These are phyloP conservation scores for Cercophora sp. DNA, from an alignment of 495 filamentous ascomycete species.

Conservation along the genomic window DNA sequence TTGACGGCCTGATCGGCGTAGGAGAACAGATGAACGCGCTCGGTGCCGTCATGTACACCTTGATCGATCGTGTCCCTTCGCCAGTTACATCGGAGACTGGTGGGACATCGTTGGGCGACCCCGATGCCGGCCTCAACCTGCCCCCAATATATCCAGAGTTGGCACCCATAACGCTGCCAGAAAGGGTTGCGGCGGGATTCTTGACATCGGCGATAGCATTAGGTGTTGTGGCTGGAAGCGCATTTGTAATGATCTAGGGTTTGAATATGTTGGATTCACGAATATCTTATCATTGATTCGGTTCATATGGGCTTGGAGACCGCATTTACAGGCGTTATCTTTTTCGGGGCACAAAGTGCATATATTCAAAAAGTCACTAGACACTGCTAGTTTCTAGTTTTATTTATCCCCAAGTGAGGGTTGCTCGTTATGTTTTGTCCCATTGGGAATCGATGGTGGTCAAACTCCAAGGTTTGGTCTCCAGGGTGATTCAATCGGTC, in stretches of 20 bases:
- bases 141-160: conserved; percentile 21
- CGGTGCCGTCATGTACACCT: conserved; percentile 60
- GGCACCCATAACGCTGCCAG: conserved; percentile 48
- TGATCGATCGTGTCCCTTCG: conserved; percentile 42
- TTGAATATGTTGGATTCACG: background rate
- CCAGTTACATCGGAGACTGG: conserved; percentile 57
- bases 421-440: too few relatives aligned
- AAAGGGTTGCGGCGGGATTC: conserved; percentile 62
- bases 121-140: conserved; percentile 47
- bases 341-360: too few relatives aligned
- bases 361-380: too few relatives aligned
- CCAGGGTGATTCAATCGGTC: too few relatives aligned
- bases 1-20: conserved; percentile 49
- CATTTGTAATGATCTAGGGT: conserved; percentile 39
- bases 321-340: too few relatives aligned
- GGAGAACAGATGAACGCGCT: conserved; percentile 73
- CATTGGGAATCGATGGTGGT: too few relatives aligned
- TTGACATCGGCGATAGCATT: conserved; percentile 56
- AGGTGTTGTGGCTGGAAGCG: conserved; percentile 46
- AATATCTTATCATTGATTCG: too few relatives aligned
- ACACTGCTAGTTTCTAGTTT: too few relatives aligned
- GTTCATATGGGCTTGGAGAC: too few relatives aligned
- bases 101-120: conserved; percentile 63
- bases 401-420: too few relatives aligned
- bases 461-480: too few relatives aligned